Percentiles rank a stretch among this genome's conserved stretches.
These are phyloP conservation scores for Crithidia expoeki DNA, from an alignment of 208 protist species.

Conservation along the genomic window DNA sequence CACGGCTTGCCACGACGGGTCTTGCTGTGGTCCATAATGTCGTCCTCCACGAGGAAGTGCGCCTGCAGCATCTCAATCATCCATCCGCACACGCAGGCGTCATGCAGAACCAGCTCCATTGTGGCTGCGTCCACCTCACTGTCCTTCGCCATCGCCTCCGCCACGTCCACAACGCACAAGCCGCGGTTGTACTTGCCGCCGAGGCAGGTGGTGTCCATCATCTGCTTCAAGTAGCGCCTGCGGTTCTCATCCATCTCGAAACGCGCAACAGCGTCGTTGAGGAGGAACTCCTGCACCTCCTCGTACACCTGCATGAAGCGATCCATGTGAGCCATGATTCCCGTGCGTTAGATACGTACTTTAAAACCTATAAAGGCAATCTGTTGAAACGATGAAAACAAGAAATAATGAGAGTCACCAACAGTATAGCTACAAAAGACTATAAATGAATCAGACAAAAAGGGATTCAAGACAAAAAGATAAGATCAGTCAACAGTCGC, in stretches of 20 bases:
- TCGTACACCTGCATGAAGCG: slow-evolving; percentile 80
- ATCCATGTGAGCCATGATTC: slow-evolving; percentile 57
- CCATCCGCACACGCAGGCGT: slow-evolving; percentile 95
- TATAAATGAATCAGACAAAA: background rate
- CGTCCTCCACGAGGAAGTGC: slow-evolving; percentile 97
- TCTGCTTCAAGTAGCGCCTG: slow-evolving; percentile 70
- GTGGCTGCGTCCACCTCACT: slow-evolving; percentile 55
- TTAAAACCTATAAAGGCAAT: slow-evolving; percentile 5
- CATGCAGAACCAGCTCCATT: slow-evolving; percentile 67
- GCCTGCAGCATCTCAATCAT: slow-evolving; percentile 95
- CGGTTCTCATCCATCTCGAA: slow-evolving; percentile 84
- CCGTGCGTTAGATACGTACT: background rate
- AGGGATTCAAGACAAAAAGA: background rate
- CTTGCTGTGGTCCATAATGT: slow-evolving; percentile 96
- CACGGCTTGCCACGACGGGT: slow-evolving; percentile 95
- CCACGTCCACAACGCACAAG: slow-evolving; percentile 81
- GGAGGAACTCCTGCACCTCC: slow-evolving; percentile 74
- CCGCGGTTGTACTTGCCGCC: slow-evolving; percentile 93
- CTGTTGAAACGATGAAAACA: slow-evolving; percentile 3
- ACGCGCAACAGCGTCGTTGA: slow-evolving; percentile 45
- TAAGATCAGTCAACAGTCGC: too few relatives aligned
- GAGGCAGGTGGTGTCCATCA: slow-evolving; percentile 88
- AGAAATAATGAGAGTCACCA: background rate
- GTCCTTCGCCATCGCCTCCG: slow-evolving; percentile 54
- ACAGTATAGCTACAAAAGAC: background rate